These are phyloP conservation scores for Populus trichocarpa DNA, from an alignment of 441 rosid species.

Conservation along the genomic window DNA sequence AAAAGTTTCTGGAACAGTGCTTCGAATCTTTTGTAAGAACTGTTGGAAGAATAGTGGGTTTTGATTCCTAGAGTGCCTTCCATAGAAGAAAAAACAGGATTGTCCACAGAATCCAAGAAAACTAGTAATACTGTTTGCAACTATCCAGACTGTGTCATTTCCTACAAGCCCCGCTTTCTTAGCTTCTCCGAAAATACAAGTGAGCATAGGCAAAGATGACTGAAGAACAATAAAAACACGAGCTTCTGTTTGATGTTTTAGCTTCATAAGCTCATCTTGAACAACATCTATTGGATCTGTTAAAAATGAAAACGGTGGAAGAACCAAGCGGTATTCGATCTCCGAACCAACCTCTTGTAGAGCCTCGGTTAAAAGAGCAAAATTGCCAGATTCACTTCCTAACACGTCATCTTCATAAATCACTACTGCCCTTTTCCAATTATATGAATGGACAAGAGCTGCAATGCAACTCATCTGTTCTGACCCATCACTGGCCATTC, in stretches of 20 bases:
- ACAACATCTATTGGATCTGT: constrained; percentile 23
- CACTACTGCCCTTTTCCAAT: no score
- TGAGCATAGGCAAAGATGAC: constrained; percentile 36
- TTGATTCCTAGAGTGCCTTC: constrained; percentile 4
- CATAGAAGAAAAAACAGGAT: constrained; percentile 36
- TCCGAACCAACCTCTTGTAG: constrained; percentile 18
- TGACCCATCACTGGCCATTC: constrained; percentile 25
- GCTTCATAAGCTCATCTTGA: constrained; percentile 29
- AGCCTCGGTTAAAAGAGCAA: no score
- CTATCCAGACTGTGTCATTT: constrained; percentile 43
- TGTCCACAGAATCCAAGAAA: constrained; percentile 5
- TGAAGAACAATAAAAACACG: constrained; percentile 48
- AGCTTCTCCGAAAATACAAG: constrained; percentile 38
- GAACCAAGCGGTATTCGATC: constrained; percentile 22
- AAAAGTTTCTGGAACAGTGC: no score
- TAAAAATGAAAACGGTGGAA: constrained; percentile 23
- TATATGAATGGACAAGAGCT: no score
- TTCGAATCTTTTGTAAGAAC: no score
- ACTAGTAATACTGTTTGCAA: constrained; percentile 23
- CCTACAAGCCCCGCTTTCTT: constrained; percentile 34
- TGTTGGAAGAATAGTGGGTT: no score
- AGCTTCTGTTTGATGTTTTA: constrained; percentile 20
- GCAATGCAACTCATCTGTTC: constrained; percentile 1
- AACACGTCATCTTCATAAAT: no score
- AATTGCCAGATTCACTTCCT: no score